These are phyloP conservation scores for Ophiostoma sp. DNA, from an alignment of 2,329 filamentous ascomycete species.

Conservation along the genomic window DNA sequence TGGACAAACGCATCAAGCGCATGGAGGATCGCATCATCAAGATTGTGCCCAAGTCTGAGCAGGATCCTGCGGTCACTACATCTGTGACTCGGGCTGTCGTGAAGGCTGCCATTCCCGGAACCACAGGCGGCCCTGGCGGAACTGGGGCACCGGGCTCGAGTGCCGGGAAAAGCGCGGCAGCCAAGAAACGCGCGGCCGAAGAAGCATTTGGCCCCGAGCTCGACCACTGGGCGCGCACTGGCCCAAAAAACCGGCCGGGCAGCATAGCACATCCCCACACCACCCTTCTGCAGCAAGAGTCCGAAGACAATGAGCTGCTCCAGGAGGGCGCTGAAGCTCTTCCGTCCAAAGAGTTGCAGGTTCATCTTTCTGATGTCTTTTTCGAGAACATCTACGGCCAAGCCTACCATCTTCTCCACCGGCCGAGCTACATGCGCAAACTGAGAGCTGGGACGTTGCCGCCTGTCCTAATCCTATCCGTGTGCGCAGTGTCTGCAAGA, in stretches of 20 bases:
- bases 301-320: conserved; percentile 70
- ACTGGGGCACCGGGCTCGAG: conserved; percentile 37
- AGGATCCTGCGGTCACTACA: conserved; percentile 53
- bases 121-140: conserved; percentile 31
- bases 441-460: conserved; percentile 67
- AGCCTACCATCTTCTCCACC: conserved; percentile 89
- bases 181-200: conserved; percentile 75
- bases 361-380: conserved; percentile 88
- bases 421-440: conserved; percentile 93
- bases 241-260: conserved; percentile 46
- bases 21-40: conserved; percentile 99
- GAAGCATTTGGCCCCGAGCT: conserved; percentile 81
- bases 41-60: conserved; percentile 80
- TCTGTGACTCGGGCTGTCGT: conserved; percentile 71
- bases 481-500: conserved; percentile 90
- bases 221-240: conserved; percentile 69
- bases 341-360: conserved; percentile 80
- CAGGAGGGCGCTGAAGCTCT: conserved; percentile 77
- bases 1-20: conserved; percentile 88
- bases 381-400: conserved; percentile 96
- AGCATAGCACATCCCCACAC: conserved; percentile 11
- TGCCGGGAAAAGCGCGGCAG: background rate
- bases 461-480: conserved; percentile 84
- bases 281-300: conserved; percentile 54
- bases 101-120: conserved; percentile 65